These are phyloP conservation scores for Amanita fuliginea DNA, from an alignment of 768 basidiomycete species.

Conservation along the genomic window DNA sequence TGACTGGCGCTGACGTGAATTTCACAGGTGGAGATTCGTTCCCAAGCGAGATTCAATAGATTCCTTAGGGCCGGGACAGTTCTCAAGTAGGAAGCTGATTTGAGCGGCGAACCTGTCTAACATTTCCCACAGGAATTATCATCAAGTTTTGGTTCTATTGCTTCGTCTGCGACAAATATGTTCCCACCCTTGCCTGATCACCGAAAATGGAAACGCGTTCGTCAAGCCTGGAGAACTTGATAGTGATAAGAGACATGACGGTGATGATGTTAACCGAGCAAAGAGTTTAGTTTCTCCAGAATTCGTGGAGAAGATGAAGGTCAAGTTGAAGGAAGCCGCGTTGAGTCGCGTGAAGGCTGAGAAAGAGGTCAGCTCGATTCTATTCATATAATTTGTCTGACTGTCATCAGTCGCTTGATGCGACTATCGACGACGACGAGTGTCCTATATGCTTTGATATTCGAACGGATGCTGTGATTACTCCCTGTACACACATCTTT, in stretches of 20 bases:
- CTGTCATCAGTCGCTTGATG: constrained; percentile 29
- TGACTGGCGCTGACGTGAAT: neutral
- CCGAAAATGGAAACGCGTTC: constrained; percentile 39
- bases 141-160: constrained; percentile 38
- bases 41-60: constrained; percentile 55
- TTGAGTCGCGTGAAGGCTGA: constrained; percentile 39
- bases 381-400: neutral
- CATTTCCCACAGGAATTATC: constrained; percentile 33
- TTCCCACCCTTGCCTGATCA: constrained; percentile 56
- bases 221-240: constrained; percentile 28
- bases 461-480: constrained; percentile 42
- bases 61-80: constrained; percentile 55
- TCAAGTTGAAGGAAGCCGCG: constrained; percentile 29
- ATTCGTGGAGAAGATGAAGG: constrained; percentile 41
- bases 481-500: constrained; percentile 50
- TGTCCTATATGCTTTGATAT: constrained; percentile 62
- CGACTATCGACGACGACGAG: constrained; percentile 40
- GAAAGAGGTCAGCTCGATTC: constrained; percentile 27
- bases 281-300: constrained; percentile 28
- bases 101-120: neutral
- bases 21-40: constrained; percentile 36
- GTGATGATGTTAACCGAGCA: constrained; percentile 36
- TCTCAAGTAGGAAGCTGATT: constrained; percentile 34
- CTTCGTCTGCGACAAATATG: constrained; percentile 57
- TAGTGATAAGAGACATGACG: constrained; percentile 20